phyloP scores from a whole-genome alignment of 768 basidiomycete species.

The Porpolomopsis calyptriformis region DNA sequence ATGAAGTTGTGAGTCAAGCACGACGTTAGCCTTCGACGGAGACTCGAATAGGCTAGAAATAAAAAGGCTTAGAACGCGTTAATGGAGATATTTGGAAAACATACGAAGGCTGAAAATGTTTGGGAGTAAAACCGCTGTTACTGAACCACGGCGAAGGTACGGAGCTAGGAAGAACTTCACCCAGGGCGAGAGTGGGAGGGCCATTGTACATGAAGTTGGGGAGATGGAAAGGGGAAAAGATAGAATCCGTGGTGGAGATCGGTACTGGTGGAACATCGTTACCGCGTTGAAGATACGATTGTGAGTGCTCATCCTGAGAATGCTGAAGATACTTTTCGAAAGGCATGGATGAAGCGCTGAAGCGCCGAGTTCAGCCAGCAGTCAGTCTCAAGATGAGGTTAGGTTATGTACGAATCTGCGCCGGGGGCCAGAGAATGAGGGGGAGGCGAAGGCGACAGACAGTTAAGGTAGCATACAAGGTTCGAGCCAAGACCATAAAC shows the following conservation, averaged over 20 bases:
- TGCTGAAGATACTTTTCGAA: slow-evolving; percentile 31
- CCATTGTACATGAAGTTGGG: slow-evolving; percentile 53
- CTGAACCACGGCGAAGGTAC: slow-evolving; percentile 39
- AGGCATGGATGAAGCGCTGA: slow-evolving; percentile 13
- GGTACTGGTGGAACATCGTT: not conserved
- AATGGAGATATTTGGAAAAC: not conserved
- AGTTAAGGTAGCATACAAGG: not conserved
- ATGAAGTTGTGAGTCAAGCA: not conserved
- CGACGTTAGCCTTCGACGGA: not conserved
- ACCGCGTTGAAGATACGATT: not conserved
- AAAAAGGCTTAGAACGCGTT: not conserved
- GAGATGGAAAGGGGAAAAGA: slow-evolving; percentile 39
- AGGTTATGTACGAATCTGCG: no score
- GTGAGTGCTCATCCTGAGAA: slow-evolving; percentile 12
- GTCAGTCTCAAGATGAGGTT: no score
- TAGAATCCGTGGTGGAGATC: not conserved
- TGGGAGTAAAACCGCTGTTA: slow-evolving; percentile 31
- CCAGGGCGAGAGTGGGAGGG: slow-evolving; percentile 52
- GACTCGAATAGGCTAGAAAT: not conserved
- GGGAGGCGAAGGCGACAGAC: slow-evolving; percentile 1
- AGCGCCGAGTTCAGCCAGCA: not conserved
- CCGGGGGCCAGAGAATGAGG: not conserved
- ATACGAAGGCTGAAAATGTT: slow-evolving; percentile 10
- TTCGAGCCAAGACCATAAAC: not conserved
- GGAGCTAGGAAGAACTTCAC: slow-evolving; percentile 42